These are phyloP conservation scores for Sporobolus alterniflorus DNA, from an alignment of 202 grass and related monocot genomes.

Conservation along the genomic window DNA sequence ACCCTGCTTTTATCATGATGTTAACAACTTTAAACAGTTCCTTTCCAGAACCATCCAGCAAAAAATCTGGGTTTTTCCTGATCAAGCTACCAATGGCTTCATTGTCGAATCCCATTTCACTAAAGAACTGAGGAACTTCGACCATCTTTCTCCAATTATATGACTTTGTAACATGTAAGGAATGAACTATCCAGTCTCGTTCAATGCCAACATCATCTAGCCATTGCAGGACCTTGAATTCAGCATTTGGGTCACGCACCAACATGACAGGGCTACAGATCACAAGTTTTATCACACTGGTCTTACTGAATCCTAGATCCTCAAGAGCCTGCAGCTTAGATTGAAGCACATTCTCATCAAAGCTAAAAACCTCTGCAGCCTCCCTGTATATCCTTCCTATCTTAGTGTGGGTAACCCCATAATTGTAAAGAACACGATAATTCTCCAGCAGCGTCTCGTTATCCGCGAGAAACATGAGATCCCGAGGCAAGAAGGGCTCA, in stretches of 20 bases:
- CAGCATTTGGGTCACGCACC: constrained; percentile 11
- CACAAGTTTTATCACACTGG: constrained; percentile 63
- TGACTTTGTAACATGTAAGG: constrained; percentile 36
- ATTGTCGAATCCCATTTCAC: constrained; percentile 54
- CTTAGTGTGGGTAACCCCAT: constrained; percentile 55
- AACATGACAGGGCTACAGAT: constrained; percentile 49
- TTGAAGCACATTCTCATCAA: constrained; percentile 41
- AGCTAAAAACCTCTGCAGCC: constrained; percentile 44
- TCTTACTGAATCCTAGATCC: constrained; percentile 62
- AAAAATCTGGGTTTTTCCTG: constrained; percentile 55
- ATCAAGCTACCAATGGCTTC: constrained; percentile 49
- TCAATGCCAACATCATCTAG: constrained; percentile 51
- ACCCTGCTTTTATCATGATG: constrained; percentile 54
- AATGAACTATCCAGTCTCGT: constrained; percentile 58
- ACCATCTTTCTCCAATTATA: constrained; percentile 62
- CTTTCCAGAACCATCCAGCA: constrained; percentile 61
- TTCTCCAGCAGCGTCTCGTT: constrained; percentile 48
- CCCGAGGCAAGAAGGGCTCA: constrained; percentile 45
- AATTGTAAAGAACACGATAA: constrained; percentile 58
- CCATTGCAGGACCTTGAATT: constrained; percentile 58
- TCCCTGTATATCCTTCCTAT: constrained; percentile 64
- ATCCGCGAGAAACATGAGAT: constrained; percentile 70
- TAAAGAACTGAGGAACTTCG: constrained; percentile 52
- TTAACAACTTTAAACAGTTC: constrained; percentile 42
- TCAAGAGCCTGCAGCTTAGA: constrained; percentile 61